A percentile compares a stretch with the other conserved stretches of the same genome.
phyloP scores from a whole-genome alignment of 805 yeast genomes.

The Kazachstania psychrophila region DNA sequence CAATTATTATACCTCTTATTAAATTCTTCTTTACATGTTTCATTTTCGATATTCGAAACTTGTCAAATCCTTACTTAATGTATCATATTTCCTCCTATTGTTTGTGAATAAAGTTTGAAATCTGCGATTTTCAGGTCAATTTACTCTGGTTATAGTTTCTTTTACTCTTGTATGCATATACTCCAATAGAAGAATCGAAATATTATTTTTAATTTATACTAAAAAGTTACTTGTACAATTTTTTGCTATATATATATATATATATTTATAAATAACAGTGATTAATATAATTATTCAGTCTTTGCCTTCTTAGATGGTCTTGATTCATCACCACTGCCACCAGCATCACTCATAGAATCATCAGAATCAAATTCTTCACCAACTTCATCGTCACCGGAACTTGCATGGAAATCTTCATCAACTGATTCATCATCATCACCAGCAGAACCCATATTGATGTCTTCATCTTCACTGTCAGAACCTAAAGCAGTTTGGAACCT shows the following conservation, averaged over 20 bases:
- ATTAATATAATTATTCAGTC: constrained; percentile 8
- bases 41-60: too few species aligned
- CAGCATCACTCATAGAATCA: constrained; percentile 27
- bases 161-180: too few species aligned
- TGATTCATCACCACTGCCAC: constrained; percentile 18
- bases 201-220: too few species aligned
- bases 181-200: too few species aligned
- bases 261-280: background rate
- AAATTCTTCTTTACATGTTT: too few species aligned
- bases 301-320: constrained; percentile 35
- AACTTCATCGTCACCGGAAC: constrained; percentile 42
- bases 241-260: background rate
- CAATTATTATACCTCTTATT: too few species aligned
- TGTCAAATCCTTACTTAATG: too few species aligned
- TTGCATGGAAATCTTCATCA: constrained; percentile 74
- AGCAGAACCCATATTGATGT: constrained; percentile 47
- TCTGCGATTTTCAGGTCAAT: too few species aligned
- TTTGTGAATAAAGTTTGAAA: too few species aligned
- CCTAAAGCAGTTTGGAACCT: constrained; percentile 70
- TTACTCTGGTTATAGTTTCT: too few species aligned
- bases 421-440: constrained; percentile 76
- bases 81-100: too few species aligned
- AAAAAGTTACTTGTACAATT: background rate
- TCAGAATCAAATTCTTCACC: constrained; percentile 83
- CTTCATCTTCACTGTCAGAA: constrained; percentile 44